Conservation (phyloP, 164 flowering plant species). For the Aristolochia fimbriata region DNA sequence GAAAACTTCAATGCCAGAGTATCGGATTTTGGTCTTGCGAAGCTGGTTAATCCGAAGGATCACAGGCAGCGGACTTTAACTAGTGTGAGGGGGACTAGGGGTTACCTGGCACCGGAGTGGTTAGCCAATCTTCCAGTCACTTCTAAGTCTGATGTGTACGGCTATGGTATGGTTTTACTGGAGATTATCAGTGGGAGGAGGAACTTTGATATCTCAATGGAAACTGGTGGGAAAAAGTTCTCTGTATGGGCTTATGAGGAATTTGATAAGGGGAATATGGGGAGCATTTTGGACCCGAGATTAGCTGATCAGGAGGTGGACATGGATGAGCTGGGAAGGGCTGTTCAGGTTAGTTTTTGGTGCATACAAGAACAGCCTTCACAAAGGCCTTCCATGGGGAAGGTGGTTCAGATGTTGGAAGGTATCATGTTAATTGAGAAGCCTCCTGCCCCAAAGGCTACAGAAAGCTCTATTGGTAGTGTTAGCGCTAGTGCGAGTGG, state of each 20-base stretch:
- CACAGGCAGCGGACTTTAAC: slow-evolving; percentile 49
- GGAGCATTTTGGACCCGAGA: slow-evolving; percentile 20
- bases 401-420: slow-evolving; percentile 34
- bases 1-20: slow-evolving; percentile 64
- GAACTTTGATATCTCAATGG: slow-evolving; percentile 61
- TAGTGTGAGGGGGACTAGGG: slow-evolving; percentile 69
- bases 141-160: slow-evolving; percentile 70
- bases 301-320: slow-evolving; percentile 18
- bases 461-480: slow-evolving; percentile 16
- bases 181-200: slow-evolving; percentile 73
- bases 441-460: slow-evolving; percentile 26
- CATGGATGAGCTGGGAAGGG: slow-evolving; percentile 18
- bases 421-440: slow-evolving; percentile 20
- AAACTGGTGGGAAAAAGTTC: slow-evolving; percentile 46
- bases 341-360: slow-evolving; percentile 28
- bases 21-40: slow-evolving; percentile 77
- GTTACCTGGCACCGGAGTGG: slow-evolving; percentile 89
- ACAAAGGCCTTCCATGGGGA: slow-evolving; percentile 30
- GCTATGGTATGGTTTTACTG: slow-evolving; percentile 77
- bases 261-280: slow-evolving; percentile 51
- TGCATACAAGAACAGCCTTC: slow-evolving; percentile 36
- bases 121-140: slow-evolving; percentile 77
- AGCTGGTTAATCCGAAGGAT: slow-evolving; percentile 54
- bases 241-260: slow-evolving; percentile 77
- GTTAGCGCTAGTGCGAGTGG: slow-evolving; percentile 14